These are phyloP conservation scores for Agaricus subrufescens DNA, from an alignment of 768 basidiomycete species.

Conservation along the genomic window DNA sequence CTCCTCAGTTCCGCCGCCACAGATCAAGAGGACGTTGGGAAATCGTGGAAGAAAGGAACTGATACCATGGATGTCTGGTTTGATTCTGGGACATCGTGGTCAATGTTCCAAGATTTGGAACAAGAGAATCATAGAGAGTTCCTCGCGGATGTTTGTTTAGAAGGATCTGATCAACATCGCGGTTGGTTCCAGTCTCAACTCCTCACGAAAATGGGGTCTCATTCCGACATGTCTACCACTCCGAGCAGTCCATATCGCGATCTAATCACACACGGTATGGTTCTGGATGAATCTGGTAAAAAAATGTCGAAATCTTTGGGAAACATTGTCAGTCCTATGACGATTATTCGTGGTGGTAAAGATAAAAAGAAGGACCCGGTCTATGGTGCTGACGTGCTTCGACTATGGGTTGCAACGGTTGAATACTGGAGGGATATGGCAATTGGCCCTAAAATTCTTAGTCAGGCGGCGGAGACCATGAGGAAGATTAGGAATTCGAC, in stretches of 20 bases:
- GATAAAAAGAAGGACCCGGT: slow-evolving; percentile 67
- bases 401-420: slow-evolving; percentile 88
- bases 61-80: slow-evolving; percentile 99
- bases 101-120: slow-evolving; percentile 51
- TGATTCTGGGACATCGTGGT: slow-evolving; percentile 95
- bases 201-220: slow-evolving; percentile 68
- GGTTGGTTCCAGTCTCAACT: slow-evolving; percentile 99
- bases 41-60: slow-evolving; percentile 69
- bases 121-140: slow-evolving; percentile 28
- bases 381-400: slow-evolving; percentile 82
- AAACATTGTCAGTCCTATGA: slow-evolving; percentile 84
- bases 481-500: slow-evolving; percentile 84
- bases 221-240: slow-evolving; percentile 15
- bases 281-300: slow-evolving; percentile 82
- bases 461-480: slow-evolving; percentile 69
- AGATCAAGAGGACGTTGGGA: slow-evolving; percentile 18
- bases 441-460: slow-evolving; percentile 73
- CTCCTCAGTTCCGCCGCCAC: slow-evolving; percentile 41
- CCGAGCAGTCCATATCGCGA: slow-evolving; percentile 59
- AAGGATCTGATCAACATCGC: slow-evolving; percentile 96
- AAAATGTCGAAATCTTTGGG: slow-evolving; percentile 96
- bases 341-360: slow-evolving; percentile 74
- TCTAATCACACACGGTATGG: slow-evolving; percentile 95
- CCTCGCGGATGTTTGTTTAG: slow-evolving; percentile 83
- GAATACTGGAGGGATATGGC: slow-evolving; percentile 89